These are phyloP conservation scores for Cinnamomum chago DNA, from an alignment of 164 flowering plant genomes.

Conservation along the genomic window DNA sequence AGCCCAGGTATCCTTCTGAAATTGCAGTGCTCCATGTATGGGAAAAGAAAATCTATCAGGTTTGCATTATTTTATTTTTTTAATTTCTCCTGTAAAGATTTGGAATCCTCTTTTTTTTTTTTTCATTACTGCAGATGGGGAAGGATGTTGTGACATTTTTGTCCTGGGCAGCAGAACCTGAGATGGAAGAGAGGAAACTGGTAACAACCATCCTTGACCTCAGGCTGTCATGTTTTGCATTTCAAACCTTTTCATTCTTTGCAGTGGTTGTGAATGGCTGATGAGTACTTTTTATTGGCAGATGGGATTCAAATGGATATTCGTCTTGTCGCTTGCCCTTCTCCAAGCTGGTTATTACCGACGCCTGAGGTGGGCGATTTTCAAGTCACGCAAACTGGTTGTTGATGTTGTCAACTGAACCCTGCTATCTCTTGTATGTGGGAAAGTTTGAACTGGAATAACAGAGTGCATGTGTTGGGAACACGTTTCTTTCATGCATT, in stretches of 20 bases:
- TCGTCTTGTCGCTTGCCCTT: conserved; percentile 34
- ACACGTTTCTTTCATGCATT: conserved; percentile 8
- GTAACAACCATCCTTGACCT: conserved; percentile 10
- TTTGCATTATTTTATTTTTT: not conserved
- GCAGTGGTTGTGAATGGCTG: not conserved
- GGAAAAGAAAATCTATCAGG: no score
- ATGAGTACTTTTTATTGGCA: conserved; percentile 8
- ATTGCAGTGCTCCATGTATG: not conserved
- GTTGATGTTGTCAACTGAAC: conserved; percentile 32
- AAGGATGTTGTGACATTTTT: conserved; percentile 53
- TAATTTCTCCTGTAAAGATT: not conserved
- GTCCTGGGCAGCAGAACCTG: conserved; percentile 67
- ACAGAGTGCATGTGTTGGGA: conserved; percentile 9
- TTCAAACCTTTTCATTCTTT: not conserved
- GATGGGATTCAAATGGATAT: conserved; percentile 45
- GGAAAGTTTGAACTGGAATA: conserved; percentile 16
- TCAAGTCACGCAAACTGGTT: conserved; percentile 36
- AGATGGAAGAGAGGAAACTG: conserved; percentile 57
- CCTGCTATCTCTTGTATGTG: conserved; percentile 1
- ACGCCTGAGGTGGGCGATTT: conserved; percentile 36
- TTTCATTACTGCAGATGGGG: conserved; percentile 37
- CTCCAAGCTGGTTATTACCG: conserved; percentile 39
- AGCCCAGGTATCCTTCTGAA: conserved; percentile 38
- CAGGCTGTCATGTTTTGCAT: not conserved
- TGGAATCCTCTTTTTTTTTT: not conserved